Base-by-base conservation (phyloP, 2,329 filamentous ascomycete species). In the Cladosporium sp. region DNA sequence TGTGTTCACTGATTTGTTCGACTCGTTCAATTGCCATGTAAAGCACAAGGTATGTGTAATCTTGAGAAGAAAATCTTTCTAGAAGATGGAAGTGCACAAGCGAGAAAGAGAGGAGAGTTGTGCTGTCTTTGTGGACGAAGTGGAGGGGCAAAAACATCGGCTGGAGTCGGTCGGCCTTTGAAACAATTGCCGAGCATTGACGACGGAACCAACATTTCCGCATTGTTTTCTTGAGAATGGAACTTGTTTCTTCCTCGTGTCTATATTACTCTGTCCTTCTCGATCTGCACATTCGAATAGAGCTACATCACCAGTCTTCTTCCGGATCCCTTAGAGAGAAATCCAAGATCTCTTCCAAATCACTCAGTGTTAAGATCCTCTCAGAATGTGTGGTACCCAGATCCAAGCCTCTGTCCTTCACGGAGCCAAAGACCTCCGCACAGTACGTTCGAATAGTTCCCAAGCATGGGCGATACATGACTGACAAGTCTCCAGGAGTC, bases 401-500 rank as follows among this genome's bases (percentile, higher is more conserved):
- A 78, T 77, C 68, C 77, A 70, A 70, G 75, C 70, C 51, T 84
- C 73, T n/a, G 82, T 87, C 58, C 77, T 87, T 9, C 82, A 86
- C 65, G 84, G 82, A 55, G 78, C 82, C 28, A 84, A 84, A 72
- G 83, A 86, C 65, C 75, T 86, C 56, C 76, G 82, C 64, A 75
- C 85, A 52, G 84, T 85, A 76, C 64, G 76, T 63, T n/a, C 54
- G 3, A 9, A 34, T 3, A 43, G 51, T 19, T 39, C 20, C 11
- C 4, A 9, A 9, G 5, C 25, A 8, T 9, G n/a, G 20, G 15
- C 49, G 17, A 22, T 8, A 28, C 17, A 5, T 6, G 15, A 5
- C 54, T 56, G 12, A 56, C 20, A 12, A 14, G n/a, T 14, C 28
- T 42, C 9, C 65, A 86, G 84, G 83, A 85, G 78, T 72, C 74